phyloP scores from a whole-genome alignment of 768 basidiomycete species.

The Phaffia tasmanica region DNA sequence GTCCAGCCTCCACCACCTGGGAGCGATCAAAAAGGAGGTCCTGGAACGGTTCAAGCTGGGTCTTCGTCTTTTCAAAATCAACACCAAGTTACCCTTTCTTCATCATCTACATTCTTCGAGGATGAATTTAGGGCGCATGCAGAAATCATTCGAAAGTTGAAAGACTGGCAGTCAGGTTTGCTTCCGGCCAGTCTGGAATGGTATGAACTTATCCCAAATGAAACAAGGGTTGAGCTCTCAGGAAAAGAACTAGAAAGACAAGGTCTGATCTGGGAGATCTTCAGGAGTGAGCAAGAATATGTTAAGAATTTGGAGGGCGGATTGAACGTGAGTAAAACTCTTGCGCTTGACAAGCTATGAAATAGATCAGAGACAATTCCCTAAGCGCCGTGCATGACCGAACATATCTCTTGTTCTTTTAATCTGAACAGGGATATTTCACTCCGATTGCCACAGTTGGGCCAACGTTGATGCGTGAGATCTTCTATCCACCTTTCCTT shows the following conservation, averaged over 20 bases:
- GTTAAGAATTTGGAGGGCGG: constrained; percentile 19
- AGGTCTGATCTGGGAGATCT: constrained; percentile 24
- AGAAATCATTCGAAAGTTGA: not conserved
- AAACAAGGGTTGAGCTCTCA: not conserved
- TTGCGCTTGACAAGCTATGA: too few relatives aligned
- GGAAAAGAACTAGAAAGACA: constrained; percentile 16
- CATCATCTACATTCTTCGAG: constrained; percentile 10
- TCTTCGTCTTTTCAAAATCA: not conserved
- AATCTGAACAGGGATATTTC: constrained; percentile 11
- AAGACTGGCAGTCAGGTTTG: constrained; percentile 8
- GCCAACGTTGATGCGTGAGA: constrained; percentile 8
- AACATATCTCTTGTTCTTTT: not conserved
- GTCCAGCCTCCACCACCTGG: not conserved
- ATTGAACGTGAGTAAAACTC: constrained; percentile 13
- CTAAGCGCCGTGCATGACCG: not conserved
- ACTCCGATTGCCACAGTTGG: not conserved
- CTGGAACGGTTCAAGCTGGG: not conserved
- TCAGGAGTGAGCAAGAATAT: constrained; percentile 22
- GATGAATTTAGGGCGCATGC: constrained; percentile 13
- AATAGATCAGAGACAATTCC: too few relatives aligned
- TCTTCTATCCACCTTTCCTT: too few relatives aligned
- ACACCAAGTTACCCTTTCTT: not conserved
- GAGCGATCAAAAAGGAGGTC: not conserved
- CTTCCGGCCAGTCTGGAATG: constrained; percentile 14
- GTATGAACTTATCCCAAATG: constrained; percentile 15